Conservation (phyloP, 495 filamentous ascomycete genomes). For the Friedmanniomyces endolithicus region DNA sequence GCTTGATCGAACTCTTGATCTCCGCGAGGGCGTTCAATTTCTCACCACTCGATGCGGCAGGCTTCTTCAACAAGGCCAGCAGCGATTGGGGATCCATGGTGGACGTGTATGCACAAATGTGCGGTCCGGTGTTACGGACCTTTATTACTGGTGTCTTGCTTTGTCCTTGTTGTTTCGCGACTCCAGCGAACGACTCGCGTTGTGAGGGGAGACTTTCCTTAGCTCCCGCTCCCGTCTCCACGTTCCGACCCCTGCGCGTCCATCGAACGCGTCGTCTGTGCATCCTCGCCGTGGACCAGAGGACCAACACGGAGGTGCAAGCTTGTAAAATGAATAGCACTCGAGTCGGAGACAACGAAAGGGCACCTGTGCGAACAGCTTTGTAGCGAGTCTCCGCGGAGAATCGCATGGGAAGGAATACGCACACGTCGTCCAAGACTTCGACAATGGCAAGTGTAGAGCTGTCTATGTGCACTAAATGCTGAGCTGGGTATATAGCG, state of each 20-base stretch:
- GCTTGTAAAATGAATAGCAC: too few species aligned
- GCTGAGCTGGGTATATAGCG: neutral
- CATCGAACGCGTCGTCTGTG: too few species aligned
- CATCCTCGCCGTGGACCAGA: too few species aligned
- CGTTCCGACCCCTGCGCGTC: neutral
- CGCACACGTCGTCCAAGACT: too few species aligned
- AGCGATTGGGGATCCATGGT: slow-evolving; percentile 53
- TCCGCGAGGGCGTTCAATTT: slow-evolving; percentile 58
- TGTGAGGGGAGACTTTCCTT: neutral
- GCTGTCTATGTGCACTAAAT: neutral
- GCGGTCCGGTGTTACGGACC: neutral
- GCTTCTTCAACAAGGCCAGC: slow-evolving; percentile 50
- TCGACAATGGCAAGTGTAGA: neutral
- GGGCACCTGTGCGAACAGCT: too few species aligned
- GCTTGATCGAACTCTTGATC: slow-evolving; percentile 78
- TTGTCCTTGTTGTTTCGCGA: neutral
- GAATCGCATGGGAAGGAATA: too few species aligned
- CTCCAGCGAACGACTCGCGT: neutral
- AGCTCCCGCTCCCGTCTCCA: neutral
- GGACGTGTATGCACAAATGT: neutral
- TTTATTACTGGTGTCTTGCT: neutral
- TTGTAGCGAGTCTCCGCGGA: too few species aligned
- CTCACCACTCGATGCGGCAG: slow-evolving; percentile 52
- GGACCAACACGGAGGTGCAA: too few species aligned
- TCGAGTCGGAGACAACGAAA: too few species aligned